Conservation (phyloP, 306 rosid genomes). For the Dicorynia guianensis region DNA sequence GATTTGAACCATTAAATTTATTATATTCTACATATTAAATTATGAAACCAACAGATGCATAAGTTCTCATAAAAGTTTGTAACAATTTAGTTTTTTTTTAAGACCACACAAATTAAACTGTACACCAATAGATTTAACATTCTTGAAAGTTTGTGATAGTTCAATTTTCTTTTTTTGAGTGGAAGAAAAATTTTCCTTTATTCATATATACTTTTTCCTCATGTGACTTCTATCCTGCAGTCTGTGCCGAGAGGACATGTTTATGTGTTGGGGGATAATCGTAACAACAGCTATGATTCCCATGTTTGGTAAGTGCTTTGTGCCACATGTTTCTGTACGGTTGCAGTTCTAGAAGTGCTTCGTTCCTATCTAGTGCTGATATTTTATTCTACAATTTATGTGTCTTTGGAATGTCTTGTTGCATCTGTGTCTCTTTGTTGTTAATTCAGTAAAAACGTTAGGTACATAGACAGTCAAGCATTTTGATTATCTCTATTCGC, state of each 20-base stretch:
- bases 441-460: conserved; percentile 1
- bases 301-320: conserved; percentile 68
- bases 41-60: too few relatives aligned
- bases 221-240: conserved; percentile 56
- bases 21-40: too few relatives aligned
- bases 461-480: not conserved
- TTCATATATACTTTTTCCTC: not conserved
- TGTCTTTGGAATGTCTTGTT: conserved; percentile 9
- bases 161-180: too few relatives aligned
- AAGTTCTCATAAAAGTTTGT: too few relatives aligned
- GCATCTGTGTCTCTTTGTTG: not conserved
- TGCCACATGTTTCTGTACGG: conserved; percentile 5
- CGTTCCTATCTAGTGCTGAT: not conserved
- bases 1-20: too few relatives aligned
- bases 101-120: too few relatives aligned
- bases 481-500: not conserved
- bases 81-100: too few relatives aligned
- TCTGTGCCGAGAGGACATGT: conserved; percentile 86
- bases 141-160: too few relatives aligned
- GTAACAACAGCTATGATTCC: conserved; percentile 84
- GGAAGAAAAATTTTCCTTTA: too few relatives aligned
- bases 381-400: not conserved
- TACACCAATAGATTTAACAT: too few relatives aligned
- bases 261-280: conserved; percentile 91
- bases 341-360: not conserved